Evolutionary conservation across 116 monocot species (phyloP), one percentile per base, ranked within the genome.

Genomic region (Cymodocea nodosa): DNA sequence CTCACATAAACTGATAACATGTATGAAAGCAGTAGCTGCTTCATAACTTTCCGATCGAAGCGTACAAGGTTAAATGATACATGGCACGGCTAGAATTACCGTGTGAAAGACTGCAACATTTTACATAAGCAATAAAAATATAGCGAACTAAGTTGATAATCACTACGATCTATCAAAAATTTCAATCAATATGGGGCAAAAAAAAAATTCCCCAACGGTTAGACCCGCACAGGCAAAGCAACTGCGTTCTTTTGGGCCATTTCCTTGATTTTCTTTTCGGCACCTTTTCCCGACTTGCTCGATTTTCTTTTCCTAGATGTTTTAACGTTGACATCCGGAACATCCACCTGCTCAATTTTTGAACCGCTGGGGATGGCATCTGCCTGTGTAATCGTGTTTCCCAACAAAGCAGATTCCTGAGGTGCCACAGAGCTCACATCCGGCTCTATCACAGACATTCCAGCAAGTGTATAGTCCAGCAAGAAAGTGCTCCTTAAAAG

Each of bases 401-500:
- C 48, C 44, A 50, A 11, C 36, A 36, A 9, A 8, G 36, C 8
- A 18, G 61, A 10, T 37, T 65, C 62, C 56, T 68, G 68, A 0
- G 65, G 68, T 22, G 58, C 25, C 30, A 74, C 65, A 6, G 36
- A 35, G 36, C 30, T 35, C 24, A 24, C 50, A 56, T 85, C 78
- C 25, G 92, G 92, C 35, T 92, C 97, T 50, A 98, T 11, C 39
- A 84, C 89, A 11, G 80, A 78, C 97, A 98, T 91, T 67, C 80
- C 70, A 14, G 70, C 70, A 11, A 98, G 72, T 52, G 74, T 73
- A 56, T 86, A 89, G 60, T 98, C 88, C 78, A 92, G 64, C 68
- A 98, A 74, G 51, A 75, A 98, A 20, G 77, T 84, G 83, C 85
- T 84, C 73, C 92, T 75, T 4, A 82, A 73, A 11, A 92, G 85